Evolutionary conservation across 257 asterid species (phyloP), one percentile per base, ranked within the genome.

Genomic region (Lithospermum erythrorhizon): DNA sequence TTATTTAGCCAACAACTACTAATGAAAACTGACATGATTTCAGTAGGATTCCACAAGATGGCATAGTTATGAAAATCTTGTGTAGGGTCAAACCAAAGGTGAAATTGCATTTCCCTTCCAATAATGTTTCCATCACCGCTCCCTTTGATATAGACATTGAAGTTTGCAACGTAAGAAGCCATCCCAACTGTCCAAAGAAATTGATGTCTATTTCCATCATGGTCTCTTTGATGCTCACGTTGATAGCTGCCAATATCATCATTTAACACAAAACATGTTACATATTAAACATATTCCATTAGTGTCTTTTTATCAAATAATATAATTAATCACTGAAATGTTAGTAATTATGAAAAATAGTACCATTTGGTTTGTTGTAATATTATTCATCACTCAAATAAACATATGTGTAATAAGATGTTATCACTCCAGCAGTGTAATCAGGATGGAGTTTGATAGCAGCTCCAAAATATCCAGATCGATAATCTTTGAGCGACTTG

Each of bases 61-160:
- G 93, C 95, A 66, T 90, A 90, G 64, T 87, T 65, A 83, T 90
- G 97, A 57, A 71, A 90, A 63, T 59, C 85, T 57, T 64, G 22
- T 0, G 95, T 87, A 24, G 97, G 97, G 61, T 90, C 95, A 53
- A 87, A 90, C 97, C 95, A 87, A 14, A 90, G 95, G 64, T 87
- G 85, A 73, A 87, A 84, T 53, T 61, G 78, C 82, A 87, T 80
- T 72, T 87, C 97, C 62, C 97, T 62, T 1, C 95, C 97, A 6
- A 89, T 75, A 19, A 86, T 68, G 55, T 72, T 79, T 3, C 95
- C 95, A 68, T 89, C 95, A 4, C 95, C 95, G 72, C 90, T 84
- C 32, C 95, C 95, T 78, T 80, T 76, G 2, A 84, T 71, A 74
- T 81, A 90, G 21, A 90, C 95, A 66, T 90, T 90, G 19, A n/a